Conservation (phyloP, 2,329 filamentous ascomycete species). For the Aspergillus floridensis region DNA sequence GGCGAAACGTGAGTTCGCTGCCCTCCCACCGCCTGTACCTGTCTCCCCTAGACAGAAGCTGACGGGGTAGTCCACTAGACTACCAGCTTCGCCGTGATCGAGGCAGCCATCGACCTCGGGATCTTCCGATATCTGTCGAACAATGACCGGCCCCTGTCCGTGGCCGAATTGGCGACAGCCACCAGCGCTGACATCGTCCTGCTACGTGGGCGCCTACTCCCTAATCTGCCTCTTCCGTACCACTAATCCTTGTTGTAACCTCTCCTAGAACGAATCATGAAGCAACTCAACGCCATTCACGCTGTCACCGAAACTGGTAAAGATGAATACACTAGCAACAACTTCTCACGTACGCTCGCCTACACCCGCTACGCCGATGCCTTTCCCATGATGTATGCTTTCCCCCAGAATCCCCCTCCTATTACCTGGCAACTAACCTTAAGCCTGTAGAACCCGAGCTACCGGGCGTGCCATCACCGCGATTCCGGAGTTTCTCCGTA, state of each 20-base stretch:
- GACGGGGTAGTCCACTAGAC: no score
- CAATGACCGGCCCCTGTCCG: constrained; percentile 23
- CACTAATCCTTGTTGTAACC: no score
- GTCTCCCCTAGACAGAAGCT: no score
- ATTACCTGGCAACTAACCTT: background rate
- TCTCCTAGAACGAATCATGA: constrained; percentile 26
- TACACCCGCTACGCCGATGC: constrained; percentile 24
- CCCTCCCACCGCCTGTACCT: no score
- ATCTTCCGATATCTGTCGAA: constrained; percentile 22
- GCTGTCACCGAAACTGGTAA: constrained; percentile 32
- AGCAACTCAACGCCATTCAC: constrained; percentile 32
- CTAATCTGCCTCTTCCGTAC: no score
- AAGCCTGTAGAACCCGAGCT: constrained; percentile 13
- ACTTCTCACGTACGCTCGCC: constrained; percentile 30
- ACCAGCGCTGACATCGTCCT: constrained; percentile 16
- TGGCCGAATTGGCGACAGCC: constrained; percentile 18
- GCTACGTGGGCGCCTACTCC: background rate
- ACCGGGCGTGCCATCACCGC: constrained; percentile 17
- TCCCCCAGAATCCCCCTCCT: background rate
- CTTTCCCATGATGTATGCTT: constrained; percentile 26
- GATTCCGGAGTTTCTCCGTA: constrained; percentile 24
- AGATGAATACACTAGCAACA: constrained; percentile 34
- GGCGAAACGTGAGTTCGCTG: constrained; percentile 38
- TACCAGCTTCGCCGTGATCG: constrained; percentile 22
- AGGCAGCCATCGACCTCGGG: constrained; percentile 24